Conservation (phyloP, 805 yeast genomes). For the Starmerella apis region DNA sequence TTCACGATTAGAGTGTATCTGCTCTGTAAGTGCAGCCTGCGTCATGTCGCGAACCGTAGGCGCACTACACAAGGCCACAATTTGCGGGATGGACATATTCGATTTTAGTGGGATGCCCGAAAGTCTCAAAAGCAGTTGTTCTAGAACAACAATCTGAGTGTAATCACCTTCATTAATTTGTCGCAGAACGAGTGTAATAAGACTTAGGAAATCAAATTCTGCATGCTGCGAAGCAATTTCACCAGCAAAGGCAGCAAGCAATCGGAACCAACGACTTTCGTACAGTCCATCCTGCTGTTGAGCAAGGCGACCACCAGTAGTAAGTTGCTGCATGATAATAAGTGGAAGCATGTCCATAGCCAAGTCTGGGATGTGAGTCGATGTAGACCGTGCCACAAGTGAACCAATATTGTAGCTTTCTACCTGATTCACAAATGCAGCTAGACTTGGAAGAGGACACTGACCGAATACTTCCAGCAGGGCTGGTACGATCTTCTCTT, state of each 20-base stretch:
- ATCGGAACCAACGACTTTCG: constrained; percentile 16
- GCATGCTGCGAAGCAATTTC: constrained; percentile 17
- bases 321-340: constrained; percentile 20
- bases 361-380: constrained; percentile 7
- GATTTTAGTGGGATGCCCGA: constrained; percentile 13
- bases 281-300: constrained; percentile 20
- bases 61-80: constrained; percentile 11
- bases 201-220: constrained; percentile 14
- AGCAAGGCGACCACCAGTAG: constrained; percentile 15
- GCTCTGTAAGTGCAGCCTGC: constrained; percentile 13
- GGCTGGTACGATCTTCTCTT: constrained; percentile 15
- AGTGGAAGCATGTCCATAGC: constrained; percentile 23
- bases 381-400: constrained; percentile 15
- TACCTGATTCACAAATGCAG: constrained; percentile 20
- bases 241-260: constrained; percentile 21
- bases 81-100: constrained; percentile 16
- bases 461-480: constrained; percentile 13
- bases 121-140: constrained; percentile 14
- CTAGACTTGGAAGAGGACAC: constrained; percentile 21
- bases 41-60: constrained; percentile 5
- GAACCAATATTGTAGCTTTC: constrained; percentile 23
- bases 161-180: constrained; percentile 12
- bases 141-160: constrained; percentile 13
- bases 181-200: constrained; percentile 15
- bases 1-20: constrained; percentile 10